Percentiles rank a stretch among this genome's conserved stretches.
Evolutionary conservation across 2,329 filamentous ascomycete genomes (phyloP).

Genomic region (Talaromyces sp.): DNA sequence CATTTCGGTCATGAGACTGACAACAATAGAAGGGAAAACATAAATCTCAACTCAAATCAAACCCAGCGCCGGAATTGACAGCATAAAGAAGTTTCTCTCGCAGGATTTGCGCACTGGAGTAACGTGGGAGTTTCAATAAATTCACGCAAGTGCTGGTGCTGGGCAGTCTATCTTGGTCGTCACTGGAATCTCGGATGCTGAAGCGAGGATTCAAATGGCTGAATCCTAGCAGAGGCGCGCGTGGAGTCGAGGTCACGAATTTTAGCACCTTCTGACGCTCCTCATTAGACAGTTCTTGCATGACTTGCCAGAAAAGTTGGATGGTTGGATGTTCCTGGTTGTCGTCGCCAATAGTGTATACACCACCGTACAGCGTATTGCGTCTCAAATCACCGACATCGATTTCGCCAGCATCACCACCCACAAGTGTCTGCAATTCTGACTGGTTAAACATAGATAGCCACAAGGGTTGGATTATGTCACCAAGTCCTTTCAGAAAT

Average conservation of each 20-base stretch:
- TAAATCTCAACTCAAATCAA: slow-evolving; percentile 59
- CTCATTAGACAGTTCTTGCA: slow-evolving; percentile 67
- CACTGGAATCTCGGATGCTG: slow-evolving; percentile 78
- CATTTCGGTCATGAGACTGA: neutral
- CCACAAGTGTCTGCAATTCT: slow-evolving; percentile 88
- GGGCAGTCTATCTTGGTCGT: slow-evolving; percentile 71
- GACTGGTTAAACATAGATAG: slow-evolving; percentile 97
- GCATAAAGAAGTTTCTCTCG: slow-evolving; percentile 83
- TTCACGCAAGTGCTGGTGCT: slow-evolving; percentile 97
- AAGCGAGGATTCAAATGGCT: slow-evolving; percentile 78
- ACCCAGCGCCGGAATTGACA: slow-evolving; percentile 82
- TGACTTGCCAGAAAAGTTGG: slow-evolving; percentile 83
- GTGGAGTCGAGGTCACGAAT: slow-evolving; percentile 89
- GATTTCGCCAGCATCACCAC: slow-evolving; percentile 79
- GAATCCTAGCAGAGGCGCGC: slow-evolving; percentile 86
- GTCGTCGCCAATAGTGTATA: slow-evolving; percentile 88
- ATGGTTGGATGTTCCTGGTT: slow-evolving; percentile 79
- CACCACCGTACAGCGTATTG: slow-evolving; percentile 81
- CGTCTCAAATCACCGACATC: slow-evolving; percentile 77
- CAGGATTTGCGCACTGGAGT: slow-evolving; percentile 60
- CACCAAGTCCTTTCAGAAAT: slow-evolving; percentile 77
- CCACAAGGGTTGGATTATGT: slow-evolving; percentile 89
- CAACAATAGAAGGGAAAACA: neutral
- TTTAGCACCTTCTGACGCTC: slow-evolving; percentile 84
- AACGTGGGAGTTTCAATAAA: slow-evolving; percentile 82